Evolutionary conservation across 2,329 filamentous ascomycete species (phyloP).

Genomic region (Laburnicola sp.): DNA sequence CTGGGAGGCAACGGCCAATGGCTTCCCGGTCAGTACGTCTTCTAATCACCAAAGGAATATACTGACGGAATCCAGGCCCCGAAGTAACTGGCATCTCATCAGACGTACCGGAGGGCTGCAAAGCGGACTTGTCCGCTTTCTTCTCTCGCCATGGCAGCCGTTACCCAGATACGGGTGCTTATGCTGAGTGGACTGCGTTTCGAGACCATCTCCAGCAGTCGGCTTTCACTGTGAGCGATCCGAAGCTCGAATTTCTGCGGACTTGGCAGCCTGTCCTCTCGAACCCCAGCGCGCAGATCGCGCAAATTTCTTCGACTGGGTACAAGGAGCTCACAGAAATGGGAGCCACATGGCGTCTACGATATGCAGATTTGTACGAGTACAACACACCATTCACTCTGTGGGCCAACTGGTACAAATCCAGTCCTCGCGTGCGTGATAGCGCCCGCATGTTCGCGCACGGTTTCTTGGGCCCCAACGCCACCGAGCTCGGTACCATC

Average conservation of each 20-base stretch:
- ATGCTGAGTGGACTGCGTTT: conserved; percentile 56
- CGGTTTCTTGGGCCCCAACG: conserved; percentile 62
- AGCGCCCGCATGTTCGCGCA: conserved; percentile 64
- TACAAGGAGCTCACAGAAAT: conserved; percentile 64
- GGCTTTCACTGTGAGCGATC: conserved; percentile 56
- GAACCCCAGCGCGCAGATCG: conserved; percentile 59
- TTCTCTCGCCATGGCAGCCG: conserved; percentile 64
- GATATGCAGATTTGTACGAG: conserved; percentile 55
- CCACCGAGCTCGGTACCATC: conserved; percentile 58
- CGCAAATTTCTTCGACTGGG: conserved; percentile 63
- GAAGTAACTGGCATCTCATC: conserved; percentile 60
- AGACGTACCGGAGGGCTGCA: conserved; percentile 59
- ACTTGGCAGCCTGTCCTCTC: conserved; percentile 62
- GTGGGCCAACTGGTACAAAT: conserved; percentile 66
- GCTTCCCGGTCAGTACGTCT: conserved; percentile 30
- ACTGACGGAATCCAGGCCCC: conserved; percentile 48
- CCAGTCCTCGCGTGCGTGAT: conserved; percentile 60
- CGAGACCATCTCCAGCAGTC: conserved; percentile 54
- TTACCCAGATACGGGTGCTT: conserved; percentile 64
- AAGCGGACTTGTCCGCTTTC: conserved; percentile 64
- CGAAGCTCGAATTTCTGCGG: conserved; percentile 59
- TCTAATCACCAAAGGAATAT: not conserved
- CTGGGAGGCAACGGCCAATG: conserved; percentile 48
- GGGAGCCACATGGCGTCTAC: conserved; percentile 54
- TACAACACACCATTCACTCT: conserved; percentile 58